Evolutionary conservation across 2,329 filamentous ascomycete species (phyloP).

Genomic region (Huntiella bhutanensis): DNA sequence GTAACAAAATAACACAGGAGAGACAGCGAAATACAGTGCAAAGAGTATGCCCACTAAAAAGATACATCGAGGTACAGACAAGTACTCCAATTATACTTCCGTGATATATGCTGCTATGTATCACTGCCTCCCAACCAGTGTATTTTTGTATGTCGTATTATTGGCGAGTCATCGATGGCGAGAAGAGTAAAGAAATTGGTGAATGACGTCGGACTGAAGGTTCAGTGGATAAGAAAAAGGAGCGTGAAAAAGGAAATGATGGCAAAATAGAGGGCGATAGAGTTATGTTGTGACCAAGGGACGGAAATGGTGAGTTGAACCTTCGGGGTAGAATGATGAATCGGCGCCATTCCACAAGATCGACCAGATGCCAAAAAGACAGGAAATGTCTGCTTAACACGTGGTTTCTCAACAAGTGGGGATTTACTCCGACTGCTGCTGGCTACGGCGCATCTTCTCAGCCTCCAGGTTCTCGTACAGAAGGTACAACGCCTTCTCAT

Average conservation of each 20-base stretch:
- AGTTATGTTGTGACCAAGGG: background rate
- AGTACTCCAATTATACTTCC: too few species aligned
- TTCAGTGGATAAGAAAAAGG: background rate
- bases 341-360: background rate
- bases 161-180: too few species aligned
- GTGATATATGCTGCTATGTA: too few species aligned
- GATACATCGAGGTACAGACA: too few species aligned
- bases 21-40: too few species aligned
- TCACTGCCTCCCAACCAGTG: too few species aligned
- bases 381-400: too few species aligned
- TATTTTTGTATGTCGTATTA: too few species aligned
- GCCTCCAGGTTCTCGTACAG: slow-evolving; percentile 96
- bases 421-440: slow-evolving; percentile 37
- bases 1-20: too few species aligned
- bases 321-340: background rate
- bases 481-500: slow-evolving; percentile 88
- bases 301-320: slow-evolving; percentile 4
- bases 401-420: background rate
- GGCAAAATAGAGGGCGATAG: background rate
- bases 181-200: background rate
- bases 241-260: background rate
- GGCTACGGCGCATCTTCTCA: slow-evolving; percentile 95
- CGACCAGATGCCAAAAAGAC: background rate
- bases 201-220: background rate
- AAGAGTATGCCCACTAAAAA: too few species aligned